A percentile compares a stretch with the other conserved stretches of the same genome.
Evolutionary conservation across 169 alveolate species (phyloP).

Genomic region (Cryptosporidium tyzzeri): DNA sequence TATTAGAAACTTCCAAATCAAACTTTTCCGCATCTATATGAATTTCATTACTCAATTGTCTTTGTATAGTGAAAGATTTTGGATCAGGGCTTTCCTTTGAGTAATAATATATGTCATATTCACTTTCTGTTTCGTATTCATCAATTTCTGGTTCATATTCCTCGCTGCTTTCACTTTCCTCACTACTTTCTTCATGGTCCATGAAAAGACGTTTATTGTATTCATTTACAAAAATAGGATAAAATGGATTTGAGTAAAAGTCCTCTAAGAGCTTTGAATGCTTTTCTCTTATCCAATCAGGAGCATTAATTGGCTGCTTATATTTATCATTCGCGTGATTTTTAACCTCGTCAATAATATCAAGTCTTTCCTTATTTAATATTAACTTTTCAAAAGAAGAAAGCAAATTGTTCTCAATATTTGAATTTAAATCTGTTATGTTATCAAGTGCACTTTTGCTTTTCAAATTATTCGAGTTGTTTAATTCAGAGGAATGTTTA

Average conservation of each 20-base stretch:
- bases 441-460: neutral
- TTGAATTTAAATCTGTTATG: conserved; percentile 7
- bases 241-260: conserved; percentile 73
- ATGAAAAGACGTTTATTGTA: conserved; percentile 27
- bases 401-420: neutral
- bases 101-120: conserved; percentile 21
- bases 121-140: conserved; percentile 27
- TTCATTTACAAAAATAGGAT: conserved; percentile 57
- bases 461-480: neutral
- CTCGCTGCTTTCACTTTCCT: conserved; percentile 18
- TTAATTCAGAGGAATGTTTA: neutral
- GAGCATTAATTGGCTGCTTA: conserved; percentile 44
- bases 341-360: conserved; percentile 32
- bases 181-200: conserved; percentile 25
- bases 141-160: conserved; percentile 22
- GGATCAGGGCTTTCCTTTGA: conserved; percentile 12
- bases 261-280: conserved; percentile 59
- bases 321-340: conserved; percentile 22
- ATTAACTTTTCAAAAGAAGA: conserved; percentile 51
- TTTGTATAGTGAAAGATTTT: neutral
- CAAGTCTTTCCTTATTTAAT: conserved; percentile 7
- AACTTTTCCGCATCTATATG: conserved; percentile 10
- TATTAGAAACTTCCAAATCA: conserved; percentile 19
- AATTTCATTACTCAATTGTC: conserved; percentile 10
- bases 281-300: conserved; percentile 47